A percentile compares a stretch with the other conserved stretches of the same genome.
Conservation (phyloP, 495 filamentous ascomycete species). For the Letharia lupina region DNA sequence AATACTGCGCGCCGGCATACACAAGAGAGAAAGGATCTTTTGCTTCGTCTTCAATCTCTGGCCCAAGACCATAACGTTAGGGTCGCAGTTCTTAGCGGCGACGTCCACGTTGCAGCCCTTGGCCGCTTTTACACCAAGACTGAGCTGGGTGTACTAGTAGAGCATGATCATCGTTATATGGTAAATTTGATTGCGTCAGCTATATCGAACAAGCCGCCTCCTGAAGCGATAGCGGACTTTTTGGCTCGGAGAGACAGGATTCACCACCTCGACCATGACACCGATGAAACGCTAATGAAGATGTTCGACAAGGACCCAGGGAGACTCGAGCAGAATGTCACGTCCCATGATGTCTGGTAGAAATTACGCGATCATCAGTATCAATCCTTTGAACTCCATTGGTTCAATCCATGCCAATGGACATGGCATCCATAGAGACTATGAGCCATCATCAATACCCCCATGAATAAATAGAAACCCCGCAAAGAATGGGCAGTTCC, state of each 20-base stretch:
- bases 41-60: constrained; percentile 66
- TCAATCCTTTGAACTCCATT: constrained; percentile 38
- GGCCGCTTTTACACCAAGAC: constrained; percentile 69
- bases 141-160: constrained; percentile 49
- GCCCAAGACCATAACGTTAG: constrained; percentile 64
- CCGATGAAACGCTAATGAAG: constrained; percentile 80
- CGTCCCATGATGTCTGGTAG: constrained; percentile 76
- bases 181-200: constrained; percentile 66
- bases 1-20: constrained; percentile 92
- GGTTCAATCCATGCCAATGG: constrained; percentile 1
- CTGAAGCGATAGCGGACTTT: constrained; percentile 79
- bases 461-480: constrained; percentile 33
- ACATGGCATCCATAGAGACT: neutral
- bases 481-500: constrained; percentile 46
- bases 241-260: constrained; percentile 82
- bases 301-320: constrained; percentile 83
- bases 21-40: constrained; percentile 65
- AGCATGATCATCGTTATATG: constrained; percentile 63
- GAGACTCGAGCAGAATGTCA: constrained; percentile 55
- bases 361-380: constrained; percentile 75
- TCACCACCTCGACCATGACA: constrained; percentile 76
- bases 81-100: constrained; percentile 74
- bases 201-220: constrained; percentile 92
- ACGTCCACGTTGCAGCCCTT: constrained; percentile 67
- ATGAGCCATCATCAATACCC: neutral